phyloP scores from a whole-genome alignment of 352 stramenopile species.

The Pythium volutum region DNA sequence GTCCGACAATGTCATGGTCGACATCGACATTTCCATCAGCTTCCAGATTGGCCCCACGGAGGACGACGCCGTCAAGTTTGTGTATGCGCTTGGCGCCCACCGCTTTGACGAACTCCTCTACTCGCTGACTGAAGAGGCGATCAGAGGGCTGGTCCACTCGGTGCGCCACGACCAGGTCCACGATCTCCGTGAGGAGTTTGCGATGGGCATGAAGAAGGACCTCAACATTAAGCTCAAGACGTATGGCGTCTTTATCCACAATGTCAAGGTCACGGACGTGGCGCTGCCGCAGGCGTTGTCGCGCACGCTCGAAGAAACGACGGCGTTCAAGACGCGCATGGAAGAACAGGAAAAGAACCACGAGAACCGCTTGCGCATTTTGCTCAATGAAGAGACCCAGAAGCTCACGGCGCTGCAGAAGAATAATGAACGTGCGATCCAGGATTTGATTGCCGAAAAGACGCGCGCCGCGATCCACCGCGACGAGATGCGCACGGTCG shows the following conservation, averaged over 20 bases:
- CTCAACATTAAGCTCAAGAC: conserved; percentile 65
- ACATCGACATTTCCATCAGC: conserved; percentile 87
- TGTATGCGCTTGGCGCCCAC: conserved; percentile 78
- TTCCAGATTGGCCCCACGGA: conserved; percentile 82
- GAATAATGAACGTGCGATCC: conserved; percentile 70
- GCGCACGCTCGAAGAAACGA: conserved; percentile 71
- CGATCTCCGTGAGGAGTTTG: conserved; percentile 79
- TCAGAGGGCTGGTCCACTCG: conserved; percentile 77
- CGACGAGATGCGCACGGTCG: conserved; percentile 72
- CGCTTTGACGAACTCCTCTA: conserved; percentile 85
- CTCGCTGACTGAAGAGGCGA: conserved; percentile 70
- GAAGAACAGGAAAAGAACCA: conserved; percentile 89
- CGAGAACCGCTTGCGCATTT: conserved; percentile 79
- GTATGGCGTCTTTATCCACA: conserved; percentile 84
- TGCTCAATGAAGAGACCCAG: conserved; percentile 85
- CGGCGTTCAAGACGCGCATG: conserved; percentile 86
- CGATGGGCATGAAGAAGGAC: conserved; percentile 81
- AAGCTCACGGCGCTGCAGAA: conserved; percentile 80
- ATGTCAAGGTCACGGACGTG: conserved; percentile 87
- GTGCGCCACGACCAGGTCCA: conserved; percentile 83
- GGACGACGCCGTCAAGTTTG: conserved; percentile 78
- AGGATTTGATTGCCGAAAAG: conserved; percentile 69
- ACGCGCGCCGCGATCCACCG: conserved; percentile 68
- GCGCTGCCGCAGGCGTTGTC: conserved; percentile 64
- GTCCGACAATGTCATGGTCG: conserved; percentile 85